Conservation (phyloP, 768 basidiomycete species). For the Kockovaella imperatae region DNA sequence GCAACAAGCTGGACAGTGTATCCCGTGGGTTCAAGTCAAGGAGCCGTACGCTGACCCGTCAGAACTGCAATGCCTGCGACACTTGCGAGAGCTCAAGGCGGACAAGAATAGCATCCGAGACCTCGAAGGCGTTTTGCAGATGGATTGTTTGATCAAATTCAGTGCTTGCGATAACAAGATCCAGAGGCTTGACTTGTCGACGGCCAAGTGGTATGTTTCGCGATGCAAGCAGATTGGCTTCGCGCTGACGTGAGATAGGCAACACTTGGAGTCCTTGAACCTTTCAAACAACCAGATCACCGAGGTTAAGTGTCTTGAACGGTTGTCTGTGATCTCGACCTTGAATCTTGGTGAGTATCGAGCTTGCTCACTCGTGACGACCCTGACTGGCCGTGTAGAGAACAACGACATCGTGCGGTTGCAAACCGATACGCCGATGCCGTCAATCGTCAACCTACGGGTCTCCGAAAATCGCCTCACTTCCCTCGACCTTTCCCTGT, state of each 20-base stretch:
- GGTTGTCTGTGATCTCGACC: constrained; percentile 50
- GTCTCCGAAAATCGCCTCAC: constrained; percentile 72
- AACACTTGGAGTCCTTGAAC: constrained; percentile 68
- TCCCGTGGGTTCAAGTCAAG: constrained; percentile 56
- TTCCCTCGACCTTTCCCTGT: constrained; percentile 55
- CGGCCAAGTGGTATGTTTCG: constrained; percentile 60
- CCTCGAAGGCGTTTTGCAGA: constrained; percentile 65
- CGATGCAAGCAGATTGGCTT: neutral
- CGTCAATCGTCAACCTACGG: constrained; percentile 71
- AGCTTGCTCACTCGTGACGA: neutral
- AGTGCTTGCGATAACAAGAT: constrained; percentile 71
- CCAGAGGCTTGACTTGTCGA: constrained; percentile 54
- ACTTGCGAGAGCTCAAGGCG: constrained; percentile 80
- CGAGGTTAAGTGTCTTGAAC: constrained; percentile 55
- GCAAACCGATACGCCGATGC: constrained; percentile 48
- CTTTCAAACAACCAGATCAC: constrained; percentile 66
- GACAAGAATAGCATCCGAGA: constrained; percentile 72
- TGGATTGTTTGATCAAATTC: constrained; percentile 76
- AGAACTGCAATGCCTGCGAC: constrained; percentile 79
- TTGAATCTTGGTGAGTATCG: constrained; percentile 72
- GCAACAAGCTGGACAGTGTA: constrained; percentile 80
- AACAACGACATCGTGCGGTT: constrained; percentile 61
- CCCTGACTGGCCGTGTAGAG: constrained; percentile 50
- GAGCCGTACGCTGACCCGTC: constrained; percentile 6
- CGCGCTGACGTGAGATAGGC: constrained; percentile 34